Evolutionary conservation across 371 early-diverging fungal genomes (phyloP).

Genomic region (Globomyces sp.): DNA sequence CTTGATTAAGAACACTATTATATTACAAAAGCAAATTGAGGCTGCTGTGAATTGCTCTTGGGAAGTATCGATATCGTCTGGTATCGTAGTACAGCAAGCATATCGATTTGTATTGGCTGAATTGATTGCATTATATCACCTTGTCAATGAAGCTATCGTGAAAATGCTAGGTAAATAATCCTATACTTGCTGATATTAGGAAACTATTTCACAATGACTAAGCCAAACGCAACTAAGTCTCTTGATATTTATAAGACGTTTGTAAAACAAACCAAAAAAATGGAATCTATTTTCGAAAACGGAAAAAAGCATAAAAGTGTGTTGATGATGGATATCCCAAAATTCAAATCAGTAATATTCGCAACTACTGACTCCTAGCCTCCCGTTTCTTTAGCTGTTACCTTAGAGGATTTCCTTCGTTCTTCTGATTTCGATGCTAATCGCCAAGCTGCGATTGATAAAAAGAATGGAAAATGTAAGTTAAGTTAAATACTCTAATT

Average conservation of each 20-base stretch:
- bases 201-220: slow-evolving; percentile 82
- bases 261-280: slow-evolving; percentile 77
- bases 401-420: slow-evolving; percentile 83
- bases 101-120: slow-evolving; percentile 84
- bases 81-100: slow-evolving; percentile 82
- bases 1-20: slow-evolving; percentile 70
- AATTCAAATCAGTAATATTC: slow-evolving; percentile 72
- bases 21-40: slow-evolving; percentile 78
- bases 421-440: slow-evolving; percentile 62
- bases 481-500: no score
- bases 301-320: slow-evolving; percentile 69
- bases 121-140: slow-evolving; percentile 79
- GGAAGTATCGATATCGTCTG: slow-evolving; percentile 77
- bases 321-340: slow-evolving; percentile 76
- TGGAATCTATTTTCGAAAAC: slow-evolving; percentile 73
- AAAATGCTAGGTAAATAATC: slow-evolving; percentile 58
- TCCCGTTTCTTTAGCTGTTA: slow-evolving; percentile 78
- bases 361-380: slow-evolving; percentile 46
- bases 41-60: slow-evolving; percentile 60
- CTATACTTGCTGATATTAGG: not conserved
- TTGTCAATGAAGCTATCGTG: slow-evolving; percentile 89
- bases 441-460: slow-evolving; percentile 35
- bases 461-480: slow-evolving; percentile 27
- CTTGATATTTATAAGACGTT: slow-evolving; percentile 87
- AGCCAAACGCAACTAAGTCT: slow-evolving; percentile 73